Conservation (phyloP, 129 eudicot genomes). For the Cynara cardunculus region DNA sequence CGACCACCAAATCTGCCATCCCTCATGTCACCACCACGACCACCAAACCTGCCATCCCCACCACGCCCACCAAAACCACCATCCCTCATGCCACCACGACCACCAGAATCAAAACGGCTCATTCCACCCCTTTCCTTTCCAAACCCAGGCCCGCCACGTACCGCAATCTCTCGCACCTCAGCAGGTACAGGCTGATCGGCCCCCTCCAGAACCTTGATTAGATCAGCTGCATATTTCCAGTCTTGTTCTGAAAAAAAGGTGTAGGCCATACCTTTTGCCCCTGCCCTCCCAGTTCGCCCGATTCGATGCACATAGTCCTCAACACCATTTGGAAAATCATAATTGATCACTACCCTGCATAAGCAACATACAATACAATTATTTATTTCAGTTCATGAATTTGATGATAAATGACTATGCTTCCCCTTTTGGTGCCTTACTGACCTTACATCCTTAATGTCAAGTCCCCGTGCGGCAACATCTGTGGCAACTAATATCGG, state of each 20-base stretch:
- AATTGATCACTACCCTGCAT: constrained; percentile 84
- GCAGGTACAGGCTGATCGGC: constrained; percentile 84
- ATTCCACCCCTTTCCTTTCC: constrained; percentile 62
- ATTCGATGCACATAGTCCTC: constrained; percentile 96
- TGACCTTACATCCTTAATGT: constrained; percentile 82
- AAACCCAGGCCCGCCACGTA: constrained; percentile 73
- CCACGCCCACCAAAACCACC: constrained; percentile 46
- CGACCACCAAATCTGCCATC: constrained; percentile 71
- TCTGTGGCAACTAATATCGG: constrained; percentile 92
- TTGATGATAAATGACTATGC: neutral
- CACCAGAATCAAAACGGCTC: constrained; percentile 49
- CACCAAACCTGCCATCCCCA: constrained; percentile 36
- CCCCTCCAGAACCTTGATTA: constrained; percentile 81
- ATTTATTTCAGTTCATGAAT: neutral
- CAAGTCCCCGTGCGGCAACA: constrained; percentile 97
- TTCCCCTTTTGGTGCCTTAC: neutral
- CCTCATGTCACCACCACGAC: constrained; percentile 36
- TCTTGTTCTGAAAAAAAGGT: constrained; percentile 93
- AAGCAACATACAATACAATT: neutral
- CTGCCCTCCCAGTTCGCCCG: constrained; percentile 95
- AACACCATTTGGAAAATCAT: constrained; percentile 88
- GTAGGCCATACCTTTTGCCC: constrained; percentile 86
- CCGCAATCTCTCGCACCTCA: constrained; percentile 70
- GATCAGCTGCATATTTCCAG: constrained; percentile 82
- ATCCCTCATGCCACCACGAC: constrained; percentile 60